Evolutionary conservation across 176 grass and related monocot genomes (phyloP).

Genomic region (Oryza officinalis): DNA sequence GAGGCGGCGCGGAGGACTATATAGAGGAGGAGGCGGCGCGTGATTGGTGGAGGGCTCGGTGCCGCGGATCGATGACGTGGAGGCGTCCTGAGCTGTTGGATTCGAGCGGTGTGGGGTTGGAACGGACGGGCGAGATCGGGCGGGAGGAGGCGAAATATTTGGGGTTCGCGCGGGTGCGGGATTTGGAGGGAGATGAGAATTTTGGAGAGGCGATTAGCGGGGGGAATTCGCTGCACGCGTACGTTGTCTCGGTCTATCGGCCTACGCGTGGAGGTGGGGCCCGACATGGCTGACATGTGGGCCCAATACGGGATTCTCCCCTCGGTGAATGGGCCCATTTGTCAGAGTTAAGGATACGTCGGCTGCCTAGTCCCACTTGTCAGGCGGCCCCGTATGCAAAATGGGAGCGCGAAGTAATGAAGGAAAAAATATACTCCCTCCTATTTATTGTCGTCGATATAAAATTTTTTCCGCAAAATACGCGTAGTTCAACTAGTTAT

Average conservation of each 20-base stretch:
- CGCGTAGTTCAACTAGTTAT: too few species aligned
- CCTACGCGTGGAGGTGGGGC: neutral
- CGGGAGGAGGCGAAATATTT: neutral
- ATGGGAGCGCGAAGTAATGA: too few species aligned
- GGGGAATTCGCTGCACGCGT: neutral
- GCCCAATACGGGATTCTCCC: neutral
- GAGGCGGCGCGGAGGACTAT: neutral
- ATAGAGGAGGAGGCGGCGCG: neutral
- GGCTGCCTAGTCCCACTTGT: too few species aligned
- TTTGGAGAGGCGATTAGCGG: neutral
- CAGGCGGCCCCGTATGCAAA: too few species aligned
- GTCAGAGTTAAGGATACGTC: neutral
- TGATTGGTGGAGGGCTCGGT: slow-evolving; percentile 18
- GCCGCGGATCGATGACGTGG: slow-evolving; percentile 44
- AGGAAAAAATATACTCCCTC: too few species aligned
- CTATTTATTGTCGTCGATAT: too few species aligned
- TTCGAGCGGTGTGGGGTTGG: neutral
- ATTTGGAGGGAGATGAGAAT: neutral
- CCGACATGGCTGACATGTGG: neutral
- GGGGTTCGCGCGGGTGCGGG: neutral
- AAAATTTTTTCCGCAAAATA: too few species aligned
- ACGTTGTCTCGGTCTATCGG: neutral
- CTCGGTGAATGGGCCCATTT: neutral
- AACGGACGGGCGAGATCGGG: neutral
- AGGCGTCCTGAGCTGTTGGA: neutral